Evolutionary conservation across 2,329 filamentous ascomycete species (phyloP).

Genomic region (Fusarium staphyleae): DNA sequence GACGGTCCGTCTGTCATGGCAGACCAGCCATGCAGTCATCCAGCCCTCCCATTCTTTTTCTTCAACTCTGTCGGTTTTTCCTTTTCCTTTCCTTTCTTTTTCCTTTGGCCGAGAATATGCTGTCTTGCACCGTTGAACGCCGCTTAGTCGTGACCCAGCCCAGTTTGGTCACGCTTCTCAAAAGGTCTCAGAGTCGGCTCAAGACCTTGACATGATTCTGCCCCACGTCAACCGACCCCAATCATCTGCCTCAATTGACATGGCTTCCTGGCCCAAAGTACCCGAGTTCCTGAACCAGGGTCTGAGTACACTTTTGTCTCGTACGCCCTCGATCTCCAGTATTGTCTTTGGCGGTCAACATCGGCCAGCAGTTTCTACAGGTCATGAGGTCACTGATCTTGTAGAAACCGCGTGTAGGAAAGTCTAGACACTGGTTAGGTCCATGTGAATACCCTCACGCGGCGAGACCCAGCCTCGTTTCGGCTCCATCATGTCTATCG

Average conservation of each 20-base stretch:
- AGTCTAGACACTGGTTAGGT: not conserved
- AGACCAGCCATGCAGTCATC: conserved; percentile 24
- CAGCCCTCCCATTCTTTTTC: conserved; percentile 1
- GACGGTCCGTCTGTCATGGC: not conserved
- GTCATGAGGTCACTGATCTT: conserved; percentile 21
- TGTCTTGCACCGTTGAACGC: conserved; percentile 7
- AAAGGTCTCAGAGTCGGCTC: conserved; percentile 10
- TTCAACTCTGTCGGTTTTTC: not conserved
- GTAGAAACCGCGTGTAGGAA: conserved; percentile 12
- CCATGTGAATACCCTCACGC: conserved; percentile 39
- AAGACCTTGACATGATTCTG: conserved; percentile 25
- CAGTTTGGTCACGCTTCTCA: conserved; percentile 30
- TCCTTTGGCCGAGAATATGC: not conserved
- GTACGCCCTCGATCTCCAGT: conserved; percentile 21
- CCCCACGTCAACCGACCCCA: conserved; percentile 32
- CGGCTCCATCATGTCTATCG: conserved; percentile 12
- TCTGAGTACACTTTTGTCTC: conserved; percentile 31
- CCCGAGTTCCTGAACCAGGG: conserved; percentile 13
- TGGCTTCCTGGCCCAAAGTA: conserved; percentile 1
- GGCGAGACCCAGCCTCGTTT: conserved; percentile 24
- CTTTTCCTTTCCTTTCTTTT: not conserved
- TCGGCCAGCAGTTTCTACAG: not conserved
- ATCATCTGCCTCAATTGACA: conserved; percentile 40
- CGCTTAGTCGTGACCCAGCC: conserved; percentile 25
- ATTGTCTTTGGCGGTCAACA: conserved; percentile 4